Evolutionary conservation across 116 monocot genomes (phyloP).

Genomic region (Phalaenopsis hybrid): DNA sequence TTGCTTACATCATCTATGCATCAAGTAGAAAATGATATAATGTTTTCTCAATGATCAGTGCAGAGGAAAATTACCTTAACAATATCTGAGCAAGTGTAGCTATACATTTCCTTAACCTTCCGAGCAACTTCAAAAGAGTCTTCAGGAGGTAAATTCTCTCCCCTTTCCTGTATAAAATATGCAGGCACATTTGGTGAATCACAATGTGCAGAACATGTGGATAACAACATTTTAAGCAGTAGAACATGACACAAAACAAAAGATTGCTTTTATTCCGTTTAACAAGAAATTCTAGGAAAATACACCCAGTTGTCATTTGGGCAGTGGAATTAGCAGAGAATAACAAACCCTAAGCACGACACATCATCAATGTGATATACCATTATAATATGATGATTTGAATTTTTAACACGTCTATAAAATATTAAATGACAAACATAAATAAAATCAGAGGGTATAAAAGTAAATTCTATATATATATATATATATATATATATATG

Average conservation of each 20-base stretch:
- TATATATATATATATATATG: too few relatives aligned
- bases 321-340: background rate
- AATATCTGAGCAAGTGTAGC: conserved; percentile 82
- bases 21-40: background rate
- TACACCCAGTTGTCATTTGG: background rate
- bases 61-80: conserved; percentile 47
- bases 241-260: background rate
- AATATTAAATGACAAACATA: too few relatives aligned
- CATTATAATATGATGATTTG: background rate
- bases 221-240: background rate
- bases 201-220: background rate
- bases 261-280: background rate
- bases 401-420: background rate
- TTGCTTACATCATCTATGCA: background rate
- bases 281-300: background rate
- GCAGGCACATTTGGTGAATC: background rate
- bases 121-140: conserved; percentile 87
- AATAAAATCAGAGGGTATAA: too few relatives aligned
- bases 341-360: background rate
- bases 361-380: background rate
- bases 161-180: conserved; percentile 67
- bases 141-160: conserved; percentile 90
- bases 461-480: too few relatives aligned
- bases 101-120: conserved; percentile 84
- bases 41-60: background rate